Conservation (phyloP, 2,329 filamentous ascomycete species). For the Exutisphaerella laricina region DNA sequence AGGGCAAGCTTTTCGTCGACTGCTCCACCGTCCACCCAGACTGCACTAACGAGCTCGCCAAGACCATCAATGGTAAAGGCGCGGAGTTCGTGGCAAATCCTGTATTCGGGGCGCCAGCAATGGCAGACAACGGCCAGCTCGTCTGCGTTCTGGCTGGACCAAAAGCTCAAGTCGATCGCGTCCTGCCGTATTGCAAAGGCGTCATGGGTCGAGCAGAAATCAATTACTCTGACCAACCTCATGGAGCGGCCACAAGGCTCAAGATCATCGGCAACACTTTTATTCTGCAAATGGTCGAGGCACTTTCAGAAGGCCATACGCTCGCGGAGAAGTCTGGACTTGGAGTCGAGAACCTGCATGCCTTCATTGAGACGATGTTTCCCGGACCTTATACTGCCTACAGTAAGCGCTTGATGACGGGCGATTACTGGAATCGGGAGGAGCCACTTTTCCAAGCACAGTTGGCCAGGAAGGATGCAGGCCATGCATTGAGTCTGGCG, state of each 20-base stretch:
- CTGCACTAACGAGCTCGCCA: conserved; percentile 62
- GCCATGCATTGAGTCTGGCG: conserved; percentile 67
- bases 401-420: conserved; percentile 64
- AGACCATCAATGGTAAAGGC: conserved; percentile 53
- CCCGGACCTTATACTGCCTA: conserved; percentile 72
- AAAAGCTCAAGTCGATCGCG: conserved; percentile 53
- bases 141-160: conserved; percentile 69
- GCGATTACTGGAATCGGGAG: conserved; percentile 70
- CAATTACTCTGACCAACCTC: conserved; percentile 63
- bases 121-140: conserved; percentile 65
- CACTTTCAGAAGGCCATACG: conserved; percentile 70
- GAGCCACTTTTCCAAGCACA: conserved; percentile 79
- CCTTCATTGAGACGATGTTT: conserved; percentile 68
- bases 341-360: conserved; percentile 62
- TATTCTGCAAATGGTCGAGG: conserved; percentile 74
- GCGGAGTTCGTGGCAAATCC: conserved; percentile 70
- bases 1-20: conserved; percentile 79
- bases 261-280: conserved; percentile 87
- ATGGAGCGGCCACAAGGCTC: conserved; percentile 62
- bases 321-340: conserved; percentile 76
- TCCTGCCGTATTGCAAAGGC: conserved; percentile 65
- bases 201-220: conserved; percentile 66
- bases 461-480: conserved; percentile 73
- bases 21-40: conserved; percentile 85
- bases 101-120: conserved; percentile 66